Evolutionary conservation across 1,284 basidiomycete species (phyloP).

Genomic region (Sporisorium exsertum): DNA sequence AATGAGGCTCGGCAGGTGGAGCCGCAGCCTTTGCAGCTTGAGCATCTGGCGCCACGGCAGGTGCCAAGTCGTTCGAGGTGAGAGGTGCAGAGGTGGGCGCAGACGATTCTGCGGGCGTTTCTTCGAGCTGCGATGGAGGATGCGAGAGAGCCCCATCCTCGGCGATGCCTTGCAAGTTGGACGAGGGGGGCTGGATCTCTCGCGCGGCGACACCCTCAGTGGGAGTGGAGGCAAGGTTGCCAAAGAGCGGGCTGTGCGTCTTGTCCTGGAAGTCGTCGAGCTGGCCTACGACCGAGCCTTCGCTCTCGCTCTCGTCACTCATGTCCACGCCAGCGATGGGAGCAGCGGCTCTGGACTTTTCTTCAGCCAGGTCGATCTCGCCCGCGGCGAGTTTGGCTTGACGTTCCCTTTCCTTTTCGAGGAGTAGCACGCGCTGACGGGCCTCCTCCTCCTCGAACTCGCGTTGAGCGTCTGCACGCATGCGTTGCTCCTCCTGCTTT

Average conservation of each 20-base stretch:
- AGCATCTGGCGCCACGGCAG: conserved; percentile 22
- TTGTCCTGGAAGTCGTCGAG: conserved; percentile 50
- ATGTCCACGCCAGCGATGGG: conserved; percentile 65
- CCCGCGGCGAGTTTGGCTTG: conserved; percentile 52
- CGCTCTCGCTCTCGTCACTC: conserved; percentile 67
- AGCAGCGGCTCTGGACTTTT: conserved; percentile 51
- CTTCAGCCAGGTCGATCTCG: conserved; percentile 29
- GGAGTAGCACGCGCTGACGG: conserved; percentile 54
- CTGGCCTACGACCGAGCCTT: conserved; percentile 46
- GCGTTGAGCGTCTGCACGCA: conserved; percentile 51
- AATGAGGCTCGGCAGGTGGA: conserved; percentile 5
- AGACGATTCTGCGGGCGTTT: conserved; percentile 14
- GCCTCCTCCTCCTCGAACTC: conserved; percentile 63
- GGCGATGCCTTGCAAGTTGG: conserved; percentile 31
- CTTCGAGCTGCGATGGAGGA: neutral
- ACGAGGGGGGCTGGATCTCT: conserved; percentile 36
- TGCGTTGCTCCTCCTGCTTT: conserved; percentile 51
- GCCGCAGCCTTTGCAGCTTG: neutral
- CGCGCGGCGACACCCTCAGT: conserved; percentile 27
- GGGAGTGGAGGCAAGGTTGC: conserved; percentile 39
- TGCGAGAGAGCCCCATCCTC: conserved; percentile 20
- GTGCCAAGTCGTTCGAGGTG: conserved; percentile 20
- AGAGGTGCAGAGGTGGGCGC: conserved; percentile 29
- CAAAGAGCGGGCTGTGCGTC: conserved; percentile 63
- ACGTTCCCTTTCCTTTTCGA: conserved; percentile 54